Base-by-base conservation (phyloP, 345 rosid species). In the Pugionium dolabratum region DNA sequence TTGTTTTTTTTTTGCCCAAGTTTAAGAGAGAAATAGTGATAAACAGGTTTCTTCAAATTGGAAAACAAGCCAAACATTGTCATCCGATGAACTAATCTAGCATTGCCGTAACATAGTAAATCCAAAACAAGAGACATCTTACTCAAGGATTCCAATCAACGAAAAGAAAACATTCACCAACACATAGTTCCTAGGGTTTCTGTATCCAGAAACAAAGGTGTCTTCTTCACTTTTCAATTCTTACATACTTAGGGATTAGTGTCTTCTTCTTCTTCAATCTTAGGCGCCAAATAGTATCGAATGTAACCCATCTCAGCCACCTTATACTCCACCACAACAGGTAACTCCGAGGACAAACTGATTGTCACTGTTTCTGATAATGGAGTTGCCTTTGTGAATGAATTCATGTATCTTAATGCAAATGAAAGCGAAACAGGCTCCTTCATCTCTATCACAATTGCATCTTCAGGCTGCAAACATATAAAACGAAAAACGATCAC, bases 221-320 rank as follows among this genome's bases (percentile, higher is more conserved):
- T 18, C 18, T 18, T 18, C 18, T 18, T 18, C 18, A 18, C 18
- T 18, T 18, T 18, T 18, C 18, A 18, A 18, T 18, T 18, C 18
- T 18, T 18, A 18, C 18, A 18, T 18, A 0, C 18, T 54, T 68
- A 48, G 33, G 95, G 84, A 62, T 88, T 86, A 4, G 84, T 80
- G 69, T 90, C 99, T 5, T 88, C 99, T 41, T 94, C 97, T 67
- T 94, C 99, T 74, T 94, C 99, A 7, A 94, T 91, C 86, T 94
- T 94, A 9, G 99, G 99, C 11, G 99, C 97, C 87, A 91, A 74
- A 78, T 94, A 94, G 82, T 79, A 94, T 62, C 99, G 83, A 43
- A 94, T 64, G 62, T 88, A 83, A 60, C 99, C 99, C 97, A 94
- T 94, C 71, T 94, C 99, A n/a, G 97, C 99, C 62, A 91, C 85